Conservation (phyloP, 257 asterid species). For the Phtheirospermum japonicum region DNA sequence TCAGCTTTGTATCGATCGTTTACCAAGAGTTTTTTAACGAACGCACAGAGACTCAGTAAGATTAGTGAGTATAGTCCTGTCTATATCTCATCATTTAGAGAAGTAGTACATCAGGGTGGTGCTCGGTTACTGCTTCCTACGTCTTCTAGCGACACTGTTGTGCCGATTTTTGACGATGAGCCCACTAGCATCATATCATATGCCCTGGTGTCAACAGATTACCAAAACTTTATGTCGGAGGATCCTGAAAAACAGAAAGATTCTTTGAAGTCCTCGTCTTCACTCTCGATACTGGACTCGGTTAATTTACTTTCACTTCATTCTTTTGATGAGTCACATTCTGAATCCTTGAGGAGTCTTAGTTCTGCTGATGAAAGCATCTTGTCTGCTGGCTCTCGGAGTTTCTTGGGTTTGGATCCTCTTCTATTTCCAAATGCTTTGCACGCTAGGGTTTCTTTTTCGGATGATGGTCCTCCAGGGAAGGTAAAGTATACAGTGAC, state of each 20-base stretch:
- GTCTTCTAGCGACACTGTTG: slow-evolving; percentile 44
- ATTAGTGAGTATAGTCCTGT: slow-evolving; percentile 46
- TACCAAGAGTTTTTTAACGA: slow-evolving; percentile 33
- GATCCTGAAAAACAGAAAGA: slow-evolving; percentile 46
- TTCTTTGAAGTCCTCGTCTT: slow-evolving; percentile 41
- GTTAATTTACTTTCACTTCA: slow-evolving; percentile 47
- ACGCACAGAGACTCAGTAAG: slow-evolving; percentile 44
- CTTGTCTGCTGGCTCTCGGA: slow-evolving; percentile 43
- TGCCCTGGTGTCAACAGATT: slow-evolving; percentile 54
- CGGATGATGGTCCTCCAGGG: slow-evolving; percentile 62
- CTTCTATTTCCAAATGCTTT: slow-evolving; percentile 37
- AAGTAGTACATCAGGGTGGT: slow-evolving; percentile 54
- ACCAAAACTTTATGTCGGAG: slow-evolving; percentile 44
- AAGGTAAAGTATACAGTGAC: slow-evolving; percentile 67
- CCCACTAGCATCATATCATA: slow-evolving; percentile 71
- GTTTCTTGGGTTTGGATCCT: slow-evolving; percentile 49
- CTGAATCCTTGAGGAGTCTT: slow-evolving; percentile 39
- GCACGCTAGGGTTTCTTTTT: slow-evolving; percentile 57
- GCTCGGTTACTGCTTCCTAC: slow-evolving; percentile 55
- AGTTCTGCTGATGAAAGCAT: slow-evolving; percentile 43
- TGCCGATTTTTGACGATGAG: slow-evolving; percentile 76
- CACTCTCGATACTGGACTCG: slow-evolving; percentile 47
- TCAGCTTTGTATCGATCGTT: slow-evolving; percentile 38
- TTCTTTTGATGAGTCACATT: slow-evolving; percentile 46
- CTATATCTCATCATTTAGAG: slow-evolving; percentile 53